Evolutionary conservation across 306 rosid genomes (phyloP).

Genomic region (Luffa aegyptiaca): DNA sequence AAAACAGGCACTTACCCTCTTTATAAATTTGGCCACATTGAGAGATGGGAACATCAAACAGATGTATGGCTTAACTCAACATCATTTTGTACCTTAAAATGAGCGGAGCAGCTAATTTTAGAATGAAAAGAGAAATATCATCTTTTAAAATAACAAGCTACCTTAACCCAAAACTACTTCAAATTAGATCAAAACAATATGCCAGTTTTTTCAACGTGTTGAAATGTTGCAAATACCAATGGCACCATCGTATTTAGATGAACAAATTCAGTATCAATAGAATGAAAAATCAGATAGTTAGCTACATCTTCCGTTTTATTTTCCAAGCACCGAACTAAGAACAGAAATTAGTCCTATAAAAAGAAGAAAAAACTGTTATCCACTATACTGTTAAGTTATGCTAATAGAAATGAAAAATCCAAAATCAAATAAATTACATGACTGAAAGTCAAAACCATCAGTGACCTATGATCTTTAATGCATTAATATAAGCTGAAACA

Average conservation of each 20-base stretch:
- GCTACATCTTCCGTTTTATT: neutral
- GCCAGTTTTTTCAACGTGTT: neutral
- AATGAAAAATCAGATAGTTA: neutral
- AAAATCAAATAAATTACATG: neutral
- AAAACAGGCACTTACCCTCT: neutral
- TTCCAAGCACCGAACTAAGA: neutral
- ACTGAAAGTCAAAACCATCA: neutral
- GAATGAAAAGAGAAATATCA: neutral
- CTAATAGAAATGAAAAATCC: neutral
- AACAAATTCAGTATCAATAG: neutral
- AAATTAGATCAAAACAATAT: neutral
- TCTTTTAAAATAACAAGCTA: neutral
- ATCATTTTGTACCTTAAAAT: neutral
- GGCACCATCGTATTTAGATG: neutral
- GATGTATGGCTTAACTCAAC: neutral
- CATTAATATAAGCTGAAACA: slow-evolving; percentile 16
- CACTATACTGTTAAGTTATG: neutral
- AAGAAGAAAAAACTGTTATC: neutral
- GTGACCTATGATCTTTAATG: neutral
- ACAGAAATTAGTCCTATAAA: neutral
- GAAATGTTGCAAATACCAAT: neutral
- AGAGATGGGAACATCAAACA: neutral
- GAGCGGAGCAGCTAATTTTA: neutral
- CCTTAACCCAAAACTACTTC: neutral
- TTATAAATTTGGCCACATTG: neutral